phyloP scores from a whole-genome alignment of 139 green algal species.

The Tetraselmis striata region DNA sequence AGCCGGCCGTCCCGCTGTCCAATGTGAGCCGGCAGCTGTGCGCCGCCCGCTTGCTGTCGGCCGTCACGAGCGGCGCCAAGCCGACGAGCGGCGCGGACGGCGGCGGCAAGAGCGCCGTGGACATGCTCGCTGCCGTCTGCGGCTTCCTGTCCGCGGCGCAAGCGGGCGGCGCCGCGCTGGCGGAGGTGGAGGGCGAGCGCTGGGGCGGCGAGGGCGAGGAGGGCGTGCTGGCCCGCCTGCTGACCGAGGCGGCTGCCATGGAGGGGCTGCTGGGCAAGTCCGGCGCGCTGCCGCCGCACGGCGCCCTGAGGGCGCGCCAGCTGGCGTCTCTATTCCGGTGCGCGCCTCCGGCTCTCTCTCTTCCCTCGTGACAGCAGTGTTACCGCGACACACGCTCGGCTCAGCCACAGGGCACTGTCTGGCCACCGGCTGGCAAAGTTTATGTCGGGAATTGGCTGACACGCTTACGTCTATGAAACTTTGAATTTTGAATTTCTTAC shows the following conservation, averaged over 20 bases:
- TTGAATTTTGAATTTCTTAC: no score
- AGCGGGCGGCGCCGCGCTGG: neutral
- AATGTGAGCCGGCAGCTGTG: conserved; percentile 33
- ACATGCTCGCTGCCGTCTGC: conserved; percentile 12
- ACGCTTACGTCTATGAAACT: no score
- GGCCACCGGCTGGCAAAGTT: no score
- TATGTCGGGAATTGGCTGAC: no score
- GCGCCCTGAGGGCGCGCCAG: neutral
- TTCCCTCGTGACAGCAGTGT: no score
- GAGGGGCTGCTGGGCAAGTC: neutral
- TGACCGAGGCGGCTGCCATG: neutral
- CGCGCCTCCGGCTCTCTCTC: no score
- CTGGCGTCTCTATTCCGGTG: no score
- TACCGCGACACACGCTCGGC: no score
- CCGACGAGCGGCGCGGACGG: no score
- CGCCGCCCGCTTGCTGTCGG: conserved; percentile 35
- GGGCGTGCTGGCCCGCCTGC: no score
- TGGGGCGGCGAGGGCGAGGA: neutral
- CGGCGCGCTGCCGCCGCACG: neutral
- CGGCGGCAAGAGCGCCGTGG: neutral
- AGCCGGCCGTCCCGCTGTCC: neutral
- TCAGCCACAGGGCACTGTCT: no score
- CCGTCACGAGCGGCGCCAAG: neutral
- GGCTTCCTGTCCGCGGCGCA: conserved; percentile 5
- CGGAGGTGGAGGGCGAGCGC: neutral